These are phyloP conservation scores for Parachaetomium inaequale DNA, from an alignment of 495 filamentous ascomycete species.

Conservation along the genomic window DNA sequence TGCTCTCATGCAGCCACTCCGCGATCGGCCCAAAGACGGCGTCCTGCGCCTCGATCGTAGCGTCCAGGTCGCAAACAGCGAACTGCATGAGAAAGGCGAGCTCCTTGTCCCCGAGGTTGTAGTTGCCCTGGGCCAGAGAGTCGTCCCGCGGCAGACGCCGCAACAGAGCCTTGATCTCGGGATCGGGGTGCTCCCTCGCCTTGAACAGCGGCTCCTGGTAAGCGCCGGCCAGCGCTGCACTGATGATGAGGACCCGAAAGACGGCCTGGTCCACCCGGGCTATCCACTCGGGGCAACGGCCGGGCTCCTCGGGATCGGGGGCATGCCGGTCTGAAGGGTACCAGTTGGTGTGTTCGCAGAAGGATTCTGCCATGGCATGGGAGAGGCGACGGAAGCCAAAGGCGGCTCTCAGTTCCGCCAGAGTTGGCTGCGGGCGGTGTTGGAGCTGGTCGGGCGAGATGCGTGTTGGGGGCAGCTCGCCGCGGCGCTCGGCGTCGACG, in stretches of 20 bases:
- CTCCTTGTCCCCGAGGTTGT: too few relatives aligned
- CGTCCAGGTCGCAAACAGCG: background rate
- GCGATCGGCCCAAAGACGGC: background rate
- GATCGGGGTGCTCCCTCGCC: background rate
- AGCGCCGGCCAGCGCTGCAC: background rate
- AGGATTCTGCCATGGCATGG: background rate
- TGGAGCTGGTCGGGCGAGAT: background rate
- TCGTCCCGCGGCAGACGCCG: too few relatives aligned
- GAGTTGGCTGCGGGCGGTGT: background rate
- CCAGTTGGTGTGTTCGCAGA: background rate
- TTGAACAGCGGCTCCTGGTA: background rate
- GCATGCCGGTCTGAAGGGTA: background rate
- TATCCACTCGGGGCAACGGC: background rate
- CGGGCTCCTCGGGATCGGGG: background rate
- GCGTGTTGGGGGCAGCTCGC: background rate
- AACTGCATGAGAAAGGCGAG: background rate
- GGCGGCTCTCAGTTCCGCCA: background rate
- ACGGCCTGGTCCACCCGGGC: background rate
- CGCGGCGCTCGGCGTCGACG: background rate
- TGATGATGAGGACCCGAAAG: background rate
- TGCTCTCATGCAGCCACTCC: background rate
- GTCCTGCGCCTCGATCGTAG: background rate
- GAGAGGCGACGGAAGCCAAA: background rate
- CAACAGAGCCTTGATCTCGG: background rate
- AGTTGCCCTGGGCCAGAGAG: too few relatives aligned